These are phyloP conservation scores for Plantago elongata DNA, from an alignment of 257 asterid genomes.

Conservation along the genomic window DNA sequence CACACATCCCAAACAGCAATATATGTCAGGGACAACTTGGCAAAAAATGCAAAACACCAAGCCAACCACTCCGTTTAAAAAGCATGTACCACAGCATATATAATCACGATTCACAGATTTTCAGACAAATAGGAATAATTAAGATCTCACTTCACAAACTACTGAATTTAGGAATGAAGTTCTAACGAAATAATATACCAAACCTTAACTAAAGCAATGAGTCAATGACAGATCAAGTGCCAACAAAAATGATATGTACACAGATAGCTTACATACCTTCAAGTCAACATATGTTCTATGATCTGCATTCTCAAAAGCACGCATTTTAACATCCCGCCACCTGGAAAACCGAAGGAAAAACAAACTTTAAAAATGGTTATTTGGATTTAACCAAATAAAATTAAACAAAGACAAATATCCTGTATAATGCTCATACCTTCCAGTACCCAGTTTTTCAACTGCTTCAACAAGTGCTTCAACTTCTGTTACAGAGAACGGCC, in stretches of 20 bases:
- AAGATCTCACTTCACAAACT: no score
- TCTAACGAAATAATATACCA: no score
- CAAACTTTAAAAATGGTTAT: neutral
- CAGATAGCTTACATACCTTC: conserved; percentile 48
- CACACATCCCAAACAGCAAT: conserved; percentile 10
- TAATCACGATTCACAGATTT: no score
- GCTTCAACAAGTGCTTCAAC: conserved; percentile 95
- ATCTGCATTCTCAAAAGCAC: conserved; percentile 85
- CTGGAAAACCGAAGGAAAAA: conserved; percentile 32
- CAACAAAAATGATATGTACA: neutral
- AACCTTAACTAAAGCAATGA: no score
- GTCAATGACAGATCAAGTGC: neutral
- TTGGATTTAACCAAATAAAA: neutral
- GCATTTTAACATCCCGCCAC: conserved; percentile 96
- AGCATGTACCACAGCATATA: no score
- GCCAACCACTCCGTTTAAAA: neutral
- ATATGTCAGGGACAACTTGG: neutral
- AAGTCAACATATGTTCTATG: conserved; percentile 92
- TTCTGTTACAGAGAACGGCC: conserved; percentile 88
- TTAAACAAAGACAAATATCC: no score
- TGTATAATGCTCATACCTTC: conserved; percentile 47
- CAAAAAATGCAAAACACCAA: neutral
- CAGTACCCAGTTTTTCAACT: conserved; percentile 89
- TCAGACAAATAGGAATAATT: no score
- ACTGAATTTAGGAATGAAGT: no score